Conservation (phyloP, 2,329 filamentous ascomycete genomes). For the Clarireedia hainanense region DNA sequence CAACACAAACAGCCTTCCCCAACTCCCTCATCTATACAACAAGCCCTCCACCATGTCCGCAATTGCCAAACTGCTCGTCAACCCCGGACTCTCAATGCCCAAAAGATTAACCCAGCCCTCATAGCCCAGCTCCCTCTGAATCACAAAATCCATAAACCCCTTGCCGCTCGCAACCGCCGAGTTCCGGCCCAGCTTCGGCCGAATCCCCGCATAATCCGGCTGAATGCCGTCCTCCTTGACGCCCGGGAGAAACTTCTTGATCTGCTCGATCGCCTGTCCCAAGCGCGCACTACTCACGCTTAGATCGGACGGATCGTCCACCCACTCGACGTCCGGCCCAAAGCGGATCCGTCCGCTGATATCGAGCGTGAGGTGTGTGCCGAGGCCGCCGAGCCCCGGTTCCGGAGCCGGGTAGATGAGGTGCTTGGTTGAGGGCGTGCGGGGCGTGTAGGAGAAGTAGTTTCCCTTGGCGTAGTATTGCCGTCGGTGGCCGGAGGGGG, state of each 20-base stretch:
- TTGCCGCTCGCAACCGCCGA: constrained; percentile 54
- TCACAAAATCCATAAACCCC: constrained; percentile 78
- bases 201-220: constrained; percentile 84
- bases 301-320: constrained; percentile 63
- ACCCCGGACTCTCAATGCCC: constrained; percentile 86
- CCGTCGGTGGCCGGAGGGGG: constrained; percentile 43
- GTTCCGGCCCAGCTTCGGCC: constrained; percentile 66
- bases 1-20: background rate
- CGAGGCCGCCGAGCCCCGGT: constrained; percentile 74
- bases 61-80: constrained; percentile 83
- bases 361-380: constrained; percentile 90
- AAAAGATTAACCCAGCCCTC: constrained; percentile 81
- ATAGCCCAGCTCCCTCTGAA: constrained; percentile 68
- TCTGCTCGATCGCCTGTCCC: constrained; percentile 61
- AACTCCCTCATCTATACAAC: constrained; percentile 21
- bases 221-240: constrained; percentile 58
- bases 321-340: constrained; percentile 94
- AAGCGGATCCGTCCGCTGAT: constrained; percentile 79
- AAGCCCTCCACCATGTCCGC: constrained; percentile 61
- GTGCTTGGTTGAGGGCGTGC: constrained; percentile 56
- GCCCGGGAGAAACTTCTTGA: constrained; percentile 68
- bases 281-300: constrained; percentile 57
- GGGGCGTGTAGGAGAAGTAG: constrained; percentile 77
- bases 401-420: constrained; percentile 84
- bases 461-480: constrained; percentile 89